Evolutionary conservation across 352 stramenopile species (phyloP), one percentile per base, ranked within the genome.

Genomic region (Discostella stelligera): DNA sequence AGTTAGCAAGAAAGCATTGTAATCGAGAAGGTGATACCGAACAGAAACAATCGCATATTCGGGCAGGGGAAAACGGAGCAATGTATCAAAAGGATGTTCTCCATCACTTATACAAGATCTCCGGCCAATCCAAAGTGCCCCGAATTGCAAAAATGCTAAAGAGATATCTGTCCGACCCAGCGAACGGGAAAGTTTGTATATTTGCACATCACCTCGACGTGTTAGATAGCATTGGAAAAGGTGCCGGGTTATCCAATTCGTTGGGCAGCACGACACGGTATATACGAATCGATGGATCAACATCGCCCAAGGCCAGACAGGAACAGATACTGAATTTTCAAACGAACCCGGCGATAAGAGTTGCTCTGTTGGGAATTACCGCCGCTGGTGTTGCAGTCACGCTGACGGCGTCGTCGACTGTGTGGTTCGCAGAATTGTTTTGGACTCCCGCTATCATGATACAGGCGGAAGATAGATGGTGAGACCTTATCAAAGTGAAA

Each of bases 401-500:
- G 11, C 75, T 96, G n/a, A 97, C 92, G 25, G 92, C 93, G 8
- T 91, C 92, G 14, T 93, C 84, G 23, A 93, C 79, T 30, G 92
- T 96, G 21, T 91, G 93, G 69, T 97, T 97, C 77, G 85, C 90
- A 23, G 94, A 97, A 80, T 76, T 97, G 18, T 95, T 95, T 74
- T 96, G 93, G 93, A 96, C 93, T 53, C 91, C 93, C 1, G 94
- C 87, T 8, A 77, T 95, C 7, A 89, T 96, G 78, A 89, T 96
- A 63, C 94, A 97, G 80, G 94, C 94, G 1, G 94, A 97, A 78
- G 93, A 96, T 90, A 76, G 93, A 32, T 93, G 16, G 20, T 55
- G 37, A 44, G 37, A 44, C 37, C 11, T 44, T 82, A 1, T 58
- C 18, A 58, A 11, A 0, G 50, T 58, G 50, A 32, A 6, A 5